Conservation (phyloP, 2,329 filamentous ascomycete genomes). For the Pseudogymnoascus verrucosus region DNA sequence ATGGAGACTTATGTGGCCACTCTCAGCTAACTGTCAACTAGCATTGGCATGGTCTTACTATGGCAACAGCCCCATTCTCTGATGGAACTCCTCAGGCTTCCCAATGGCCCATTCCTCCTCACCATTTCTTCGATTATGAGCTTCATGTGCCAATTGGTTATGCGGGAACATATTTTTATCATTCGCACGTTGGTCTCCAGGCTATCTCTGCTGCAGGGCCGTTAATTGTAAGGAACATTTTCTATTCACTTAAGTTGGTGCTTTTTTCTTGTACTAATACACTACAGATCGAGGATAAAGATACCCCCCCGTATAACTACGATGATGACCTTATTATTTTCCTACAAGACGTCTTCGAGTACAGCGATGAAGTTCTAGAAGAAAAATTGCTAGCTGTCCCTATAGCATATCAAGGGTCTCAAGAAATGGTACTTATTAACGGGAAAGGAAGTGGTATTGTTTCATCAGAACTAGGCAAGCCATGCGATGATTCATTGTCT, state of each 20-base stretch:
- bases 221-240: constrained; percentile 34
- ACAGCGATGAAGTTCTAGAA: constrained; percentile 44
- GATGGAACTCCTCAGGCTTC: constrained; percentile 42
- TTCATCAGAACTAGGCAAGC: constrained; percentile 22
- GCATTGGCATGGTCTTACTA: constrained; percentile 49
- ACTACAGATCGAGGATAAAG: constrained; percentile 22
- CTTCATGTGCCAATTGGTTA: constrained; percentile 35
- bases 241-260: not conserved
- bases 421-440: constrained; percentile 49
- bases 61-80: constrained; percentile 41
- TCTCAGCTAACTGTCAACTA: constrained; percentile 17
- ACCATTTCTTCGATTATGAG: constrained; percentile 50
- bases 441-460: constrained; percentile 32
- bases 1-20: not conserved
- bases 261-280: not conserved
- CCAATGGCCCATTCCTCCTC: constrained; percentile 47
- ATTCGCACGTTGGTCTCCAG: constrained; percentile 47
- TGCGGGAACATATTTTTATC: constrained; percentile 49
- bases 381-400: constrained; percentile 39
- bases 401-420: constrained; percentile 52
- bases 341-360: constrained; percentile 49
- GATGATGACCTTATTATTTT: constrained; percentile 52
- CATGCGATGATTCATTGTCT: constrained; percentile 25
- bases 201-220: constrained; percentile 39
- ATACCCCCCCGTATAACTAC: constrained; percentile 44